Evolutionary conservation across 78 protist genomes (phyloP), one percentile per base, ranked within the genome.

Genomic region (Dictyostelium intermedium): DNA sequence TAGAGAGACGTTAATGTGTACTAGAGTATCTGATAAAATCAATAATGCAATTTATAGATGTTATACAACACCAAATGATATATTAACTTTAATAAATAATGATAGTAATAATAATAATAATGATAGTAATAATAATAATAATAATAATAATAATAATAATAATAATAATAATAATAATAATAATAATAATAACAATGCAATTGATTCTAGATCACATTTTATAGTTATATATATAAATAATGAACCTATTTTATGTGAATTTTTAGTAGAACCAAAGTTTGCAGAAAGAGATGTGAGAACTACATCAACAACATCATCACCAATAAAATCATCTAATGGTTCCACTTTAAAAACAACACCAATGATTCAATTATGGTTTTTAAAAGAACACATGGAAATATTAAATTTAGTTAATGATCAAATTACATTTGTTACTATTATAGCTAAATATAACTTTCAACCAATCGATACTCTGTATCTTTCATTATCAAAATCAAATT

Each of bases 1-100:
- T 0, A 73, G 92, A 60, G 92, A 85, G 18, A 35, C 60, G 35
- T 60, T 45, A 76, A 45, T 76, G 39, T 85, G 47, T 60, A 84
- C 20, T 3, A 76, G 69, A 35, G 13, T 85, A 27, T 27, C 32
- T 25, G 41, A 34, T 43, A 39, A 20, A 10, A 82, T 85, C 7
- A 14, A 85, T 56, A 85, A 76, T 60, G 5, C 27, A 27, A 30
- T 23, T n/a, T 50, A 27, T 34, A 35, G 43, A 50, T 18, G 56
- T 7, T 76, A 85, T 76, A 72, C 39, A 25, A 56, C 84, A 39
- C 83, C 92, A 34, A 27, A 32, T 43, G 47, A 73, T n/a, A 25
- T 56, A 8, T 11, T 16, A 76, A 6, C 27, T 14, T 18, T 85
- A 50, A 14, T 39, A 34, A 66, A n/a, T n/a, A n/a, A 9, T 3